Evolutionary conservation across 1,284 basidiomycete genomes (phyloP), one percentile per base, ranked within the genome.

Genomic region (Laetiporus sulphureus): DNA sequence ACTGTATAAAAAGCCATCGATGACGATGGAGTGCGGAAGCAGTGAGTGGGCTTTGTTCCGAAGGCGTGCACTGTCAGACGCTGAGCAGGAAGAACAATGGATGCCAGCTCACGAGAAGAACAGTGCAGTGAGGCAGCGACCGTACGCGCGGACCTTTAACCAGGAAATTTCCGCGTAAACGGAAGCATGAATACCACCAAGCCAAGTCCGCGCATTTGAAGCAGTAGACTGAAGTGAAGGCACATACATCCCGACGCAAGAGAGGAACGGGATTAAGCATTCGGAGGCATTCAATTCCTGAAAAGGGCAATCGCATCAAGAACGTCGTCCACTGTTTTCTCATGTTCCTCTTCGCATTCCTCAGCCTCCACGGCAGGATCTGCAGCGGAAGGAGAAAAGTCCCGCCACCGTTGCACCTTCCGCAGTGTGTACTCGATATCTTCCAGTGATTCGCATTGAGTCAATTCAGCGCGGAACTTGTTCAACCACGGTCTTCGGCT

Each of bases 331-430:
- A 5, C 10, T n/a, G 19, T 16, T 8, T 35, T n/a, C 11, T 30
- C 34, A 3, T 46, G 45, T 5, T 41, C 40, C 13, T 33, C 41
- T 10, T 39, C 37, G 16, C 40, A 31, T 19, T 43, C 45, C 3
- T 36, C 46, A 7, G 31, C 27, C 7, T 32, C 29, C 8, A 13
- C 24, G 13, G 6, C 24, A 21, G 10, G n/a, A 22, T 24, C 41
- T 10, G 16, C 30, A 3, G 36, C 15, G 21, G 50, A 36, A 3
- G 43, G 45, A 24, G 39, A 29, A 42, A 59, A 60, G 15, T 73
- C 75, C 44, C 75, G 68, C 77, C 77, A 79, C 41, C 65, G 61
- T 42, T 69, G 67, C 27, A 77, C 70, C 52, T 65, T 71, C 20
- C 54, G 50, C 32, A 80, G 54, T 25, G 80, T 61, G 29, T 29